phyloP scores from a whole-genome alignment of 257 asterid genomes.

The Rhazya stricta region DNA sequence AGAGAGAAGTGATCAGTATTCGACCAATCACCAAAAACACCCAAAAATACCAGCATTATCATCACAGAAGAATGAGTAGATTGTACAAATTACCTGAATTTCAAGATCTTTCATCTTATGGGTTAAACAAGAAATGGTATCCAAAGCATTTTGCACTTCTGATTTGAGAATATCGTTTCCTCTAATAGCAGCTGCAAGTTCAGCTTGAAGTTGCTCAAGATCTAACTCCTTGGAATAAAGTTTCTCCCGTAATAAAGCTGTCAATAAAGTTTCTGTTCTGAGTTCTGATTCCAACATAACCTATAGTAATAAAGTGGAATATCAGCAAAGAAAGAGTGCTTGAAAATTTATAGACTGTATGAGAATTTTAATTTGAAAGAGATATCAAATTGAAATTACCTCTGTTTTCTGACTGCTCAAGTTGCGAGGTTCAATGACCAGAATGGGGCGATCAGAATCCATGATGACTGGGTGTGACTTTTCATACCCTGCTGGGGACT shows the following conservation, averaged over 20 bases:
- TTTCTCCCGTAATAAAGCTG: constrained; percentile 72
- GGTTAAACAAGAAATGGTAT: constrained; percentile 65
- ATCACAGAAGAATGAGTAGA: not conserved
- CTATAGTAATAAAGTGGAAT: constrained; percentile 35
- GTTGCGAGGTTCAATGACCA: constrained; percentile 29
- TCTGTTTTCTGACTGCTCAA: constrained; percentile 38
- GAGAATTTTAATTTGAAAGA: not conserved
- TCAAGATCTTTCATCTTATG: constrained; percentile 84
- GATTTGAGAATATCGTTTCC: constrained; percentile 76
- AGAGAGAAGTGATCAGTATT: not conserved
- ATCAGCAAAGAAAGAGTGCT: constrained; percentile 11
- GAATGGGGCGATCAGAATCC: constrained; percentile 22
- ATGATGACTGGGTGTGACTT: constrained; percentile 25
- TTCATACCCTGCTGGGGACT: constrained; percentile 34
- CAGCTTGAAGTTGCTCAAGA: constrained; percentile 85
- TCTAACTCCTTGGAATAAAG: constrained; percentile 78
- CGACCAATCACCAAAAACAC: not conserved
- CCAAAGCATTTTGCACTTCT: constrained; percentile 77
- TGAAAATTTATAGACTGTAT: not conserved
- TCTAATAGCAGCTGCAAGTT: constrained; percentile 80
- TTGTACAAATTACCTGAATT: constrained; percentile 55
- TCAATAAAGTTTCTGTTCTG: constrained; percentile 78
- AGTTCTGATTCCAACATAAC: constrained; percentile 57
- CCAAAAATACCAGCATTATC: not conserved
- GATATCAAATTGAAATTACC: constrained; percentile 33